phyloP scores from a whole-genome alignment of 192 early-diverging fungal genomes.

The Gigaspora rosea region DNA sequence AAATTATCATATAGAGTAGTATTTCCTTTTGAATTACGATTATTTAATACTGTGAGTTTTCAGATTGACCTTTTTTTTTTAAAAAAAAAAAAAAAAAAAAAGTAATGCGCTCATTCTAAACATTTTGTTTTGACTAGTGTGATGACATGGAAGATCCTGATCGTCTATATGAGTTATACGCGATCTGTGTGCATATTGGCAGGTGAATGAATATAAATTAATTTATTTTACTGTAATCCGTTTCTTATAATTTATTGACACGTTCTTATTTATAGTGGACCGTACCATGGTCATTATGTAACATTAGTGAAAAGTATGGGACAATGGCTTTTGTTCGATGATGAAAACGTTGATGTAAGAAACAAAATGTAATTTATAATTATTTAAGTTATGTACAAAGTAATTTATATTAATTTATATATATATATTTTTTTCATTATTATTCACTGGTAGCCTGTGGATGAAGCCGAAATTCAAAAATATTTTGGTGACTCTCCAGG shows the following conservation, averaged over 20 bases:
- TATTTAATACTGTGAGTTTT: conserved; percentile 88
- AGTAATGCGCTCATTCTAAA: not conserved
- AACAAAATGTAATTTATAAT: not conserved
- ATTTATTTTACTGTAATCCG: conserved; percentile 2
- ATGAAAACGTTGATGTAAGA: conserved; percentile 89
- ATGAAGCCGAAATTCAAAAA: conserved; percentile 74
- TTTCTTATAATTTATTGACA: not conserved
- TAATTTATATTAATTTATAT: no score
- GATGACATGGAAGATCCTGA: conserved; percentile 87
- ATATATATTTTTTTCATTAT: no score
- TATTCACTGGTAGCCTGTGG: conserved; percentile 52
- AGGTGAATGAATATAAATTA: conserved; percentile 44
- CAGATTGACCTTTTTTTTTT: not conserved
- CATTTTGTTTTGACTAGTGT: conserved; percentile 38
- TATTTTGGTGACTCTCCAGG: conserved; percentile 80
- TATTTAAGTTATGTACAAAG: not conserved
- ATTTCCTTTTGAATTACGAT: conserved; percentile 90
- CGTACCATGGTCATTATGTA: conserved; percentile 96
- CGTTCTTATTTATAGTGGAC: conserved; percentile 61
- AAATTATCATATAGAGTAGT: conserved; percentile 95
- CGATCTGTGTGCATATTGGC: conserved; percentile 94
- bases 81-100: not conserved
- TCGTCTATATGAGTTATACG: conserved; percentile 84
- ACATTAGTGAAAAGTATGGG: conserved; percentile 83
- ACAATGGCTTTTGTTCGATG: conserved; percentile 95